Evolutionary conservation across 1,139 yeast genomes (phyloP).

Genomic region (Zygotorulaspora mrakii): DNA sequence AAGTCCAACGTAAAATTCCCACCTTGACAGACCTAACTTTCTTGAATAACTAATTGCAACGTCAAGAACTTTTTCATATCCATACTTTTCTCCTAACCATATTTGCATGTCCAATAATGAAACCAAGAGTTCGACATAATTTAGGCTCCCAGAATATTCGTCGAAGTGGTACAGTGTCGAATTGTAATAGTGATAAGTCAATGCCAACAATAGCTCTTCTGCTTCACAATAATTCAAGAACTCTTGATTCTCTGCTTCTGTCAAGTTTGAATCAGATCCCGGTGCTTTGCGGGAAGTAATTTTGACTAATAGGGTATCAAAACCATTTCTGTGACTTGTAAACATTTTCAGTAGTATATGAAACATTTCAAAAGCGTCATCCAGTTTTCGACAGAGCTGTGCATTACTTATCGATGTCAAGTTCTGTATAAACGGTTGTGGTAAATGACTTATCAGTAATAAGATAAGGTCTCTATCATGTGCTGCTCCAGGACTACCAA

Average conservation of each 20-base stretch:
- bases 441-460: constrained; percentile 22
- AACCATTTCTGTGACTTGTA: constrained; percentile 17
- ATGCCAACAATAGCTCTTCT: constrained; percentile 25
- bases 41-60: constrained; percentile 26
- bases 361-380: constrained; percentile 27
- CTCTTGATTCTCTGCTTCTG: constrained; percentile 11
- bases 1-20: constrained; percentile 37
- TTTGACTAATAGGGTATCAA: constrained; percentile 21
- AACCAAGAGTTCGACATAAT: constrained; percentile 29
- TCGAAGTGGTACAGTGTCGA: constrained; percentile 24
- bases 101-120: constrained; percentile 24
- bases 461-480: constrained; percentile 18
- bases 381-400: constrained; percentile 18
- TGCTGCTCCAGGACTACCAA: constrained; percentile 16
- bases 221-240: constrained; percentile 21
- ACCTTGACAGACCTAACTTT: constrained; percentile 31
- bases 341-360: constrained; percentile 23
- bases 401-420: constrained; percentile 21
- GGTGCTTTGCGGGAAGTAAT: constrained; percentile 8
- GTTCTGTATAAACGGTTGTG: constrained; percentile 26
- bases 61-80: constrained; percentile 25
- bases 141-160: constrained; percentile 22
- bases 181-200: constrained; percentile 27
- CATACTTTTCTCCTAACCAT: constrained; percentile 27
- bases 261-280: constrained; percentile 3